Conservation (phyloP, 2,329 filamentous ascomycete species). For the Trichothecium sympodiale region DNA sequence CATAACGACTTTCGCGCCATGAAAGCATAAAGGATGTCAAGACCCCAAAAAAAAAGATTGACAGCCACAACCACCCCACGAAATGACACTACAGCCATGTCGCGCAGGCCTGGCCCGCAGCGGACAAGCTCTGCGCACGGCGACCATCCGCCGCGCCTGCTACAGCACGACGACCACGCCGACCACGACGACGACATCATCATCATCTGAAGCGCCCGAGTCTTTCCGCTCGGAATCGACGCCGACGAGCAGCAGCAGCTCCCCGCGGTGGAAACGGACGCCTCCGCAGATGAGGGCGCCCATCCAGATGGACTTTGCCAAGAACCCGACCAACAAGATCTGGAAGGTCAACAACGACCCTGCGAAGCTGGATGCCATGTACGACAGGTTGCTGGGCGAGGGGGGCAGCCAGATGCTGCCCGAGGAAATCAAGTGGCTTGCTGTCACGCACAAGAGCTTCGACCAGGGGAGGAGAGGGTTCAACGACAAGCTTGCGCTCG, state of each 20-base stretch:
- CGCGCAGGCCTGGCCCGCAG: constrained; percentile 17
- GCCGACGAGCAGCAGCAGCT: neutral
- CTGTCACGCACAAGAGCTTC: constrained; percentile 96
- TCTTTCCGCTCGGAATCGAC: constrained; percentile 12
- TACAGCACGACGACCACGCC: constrained; percentile 14
- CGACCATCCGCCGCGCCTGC: constrained; percentile 15
- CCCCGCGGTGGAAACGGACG: constrained; percentile 60
- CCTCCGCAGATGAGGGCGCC: constrained; percentile 60
- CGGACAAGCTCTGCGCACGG: constrained; percentile 11
- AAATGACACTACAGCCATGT: constrained; percentile 22
- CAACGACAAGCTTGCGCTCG: constrained; percentile 84
- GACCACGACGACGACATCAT: constrained; percentile 7
- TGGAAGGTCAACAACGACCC: constrained; percentile 71
- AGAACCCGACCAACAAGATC: constrained; percentile 36
- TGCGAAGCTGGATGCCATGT: constrained; percentile 62
- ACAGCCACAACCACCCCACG: constrained; percentile 2
- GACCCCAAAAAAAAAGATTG: neutral
- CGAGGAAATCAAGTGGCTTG: constrained; percentile 93
- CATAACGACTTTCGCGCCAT: neutral
- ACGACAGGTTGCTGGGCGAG: constrained; percentile 62
- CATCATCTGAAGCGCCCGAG: constrained; percentile 10
- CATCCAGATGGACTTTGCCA: constrained; percentile 49
- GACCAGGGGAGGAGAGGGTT: constrained; percentile 90
- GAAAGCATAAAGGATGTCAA: too few species aligned
- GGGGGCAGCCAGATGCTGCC: constrained; percentile 64